Conservation (phyloP, 148 eudicot genomes). For the Suaeda aralocaspica region DNA sequence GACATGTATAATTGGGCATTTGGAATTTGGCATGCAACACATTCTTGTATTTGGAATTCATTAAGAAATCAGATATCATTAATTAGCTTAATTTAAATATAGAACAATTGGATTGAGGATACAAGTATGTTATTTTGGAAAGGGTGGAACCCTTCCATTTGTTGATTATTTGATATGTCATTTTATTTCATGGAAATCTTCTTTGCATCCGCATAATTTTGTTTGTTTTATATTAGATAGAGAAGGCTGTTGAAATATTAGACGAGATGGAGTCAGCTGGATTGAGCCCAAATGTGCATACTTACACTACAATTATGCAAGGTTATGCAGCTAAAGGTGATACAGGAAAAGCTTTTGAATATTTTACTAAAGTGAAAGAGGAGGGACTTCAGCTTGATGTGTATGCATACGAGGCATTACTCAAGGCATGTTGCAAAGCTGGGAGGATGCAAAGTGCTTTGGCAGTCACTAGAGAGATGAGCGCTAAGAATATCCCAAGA, state of each 20-base stretch:
- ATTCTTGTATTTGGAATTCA: too few species aligned
- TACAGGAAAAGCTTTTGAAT: constrained; percentile 95
- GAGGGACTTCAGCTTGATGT: constrained; percentile 92
- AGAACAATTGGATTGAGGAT: too few species aligned
- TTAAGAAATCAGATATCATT: too few species aligned
- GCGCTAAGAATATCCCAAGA: constrained; percentile 65
- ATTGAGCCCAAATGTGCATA: constrained; percentile 62
- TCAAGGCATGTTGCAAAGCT: constrained; percentile 94
- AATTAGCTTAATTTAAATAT: too few species aligned
- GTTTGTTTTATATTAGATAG: constrained; percentile 50
- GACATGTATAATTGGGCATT: too few species aligned
- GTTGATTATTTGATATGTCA: neutral
- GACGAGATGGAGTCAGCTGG: constrained; percentile 84
- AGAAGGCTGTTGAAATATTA: constrained; percentile 63
- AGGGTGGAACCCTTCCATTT: neutral
- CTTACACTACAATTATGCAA: constrained; percentile 92
- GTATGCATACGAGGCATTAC: constrained; percentile 82
- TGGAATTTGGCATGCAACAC: too few species aligned
- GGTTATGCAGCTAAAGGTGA: constrained; percentile 97
- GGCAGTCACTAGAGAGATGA: constrained; percentile 94
- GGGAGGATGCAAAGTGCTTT: constrained; percentile 99
- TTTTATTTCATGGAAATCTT: constrained; percentile 3
- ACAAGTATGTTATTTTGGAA: too few species aligned
- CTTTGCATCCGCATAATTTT: neutral
- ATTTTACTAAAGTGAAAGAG: constrained; percentile 69